A percentile compares a stretch with the other conserved stretches of the same genome.
These are phyloP conservation scores for Solanum chmielewskii DNA, from an alignment of 257 asterid species.

Conservation along the genomic window DNA sequence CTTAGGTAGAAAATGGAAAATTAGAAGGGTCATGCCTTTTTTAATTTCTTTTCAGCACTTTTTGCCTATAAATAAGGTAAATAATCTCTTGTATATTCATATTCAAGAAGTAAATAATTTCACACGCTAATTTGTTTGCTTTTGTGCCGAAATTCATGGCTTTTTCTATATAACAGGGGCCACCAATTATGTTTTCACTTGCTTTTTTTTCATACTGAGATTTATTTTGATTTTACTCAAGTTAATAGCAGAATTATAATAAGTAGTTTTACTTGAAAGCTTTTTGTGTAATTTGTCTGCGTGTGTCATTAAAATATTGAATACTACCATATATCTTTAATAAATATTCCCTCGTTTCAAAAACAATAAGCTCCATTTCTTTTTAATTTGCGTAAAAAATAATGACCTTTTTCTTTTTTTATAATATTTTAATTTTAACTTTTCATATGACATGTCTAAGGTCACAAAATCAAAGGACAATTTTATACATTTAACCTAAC, in stretches of 20 bases:
- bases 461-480: accelerated
- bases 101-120: neutral
- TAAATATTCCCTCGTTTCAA: too few relatives aligned
- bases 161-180: neutral
- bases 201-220: neutral
- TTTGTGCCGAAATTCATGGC: neutral
- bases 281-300: neutral
- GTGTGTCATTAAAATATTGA: neutral
- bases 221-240: neutral
- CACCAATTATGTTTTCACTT: neutral
- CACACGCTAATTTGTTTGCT: neutral
- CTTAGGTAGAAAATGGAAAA: neutral
- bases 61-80: neutral
- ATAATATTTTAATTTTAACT: too few relatives aligned
- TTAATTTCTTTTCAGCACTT: neutral
- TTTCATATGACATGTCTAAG: too few relatives aligned
- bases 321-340: neutral
- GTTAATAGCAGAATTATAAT: neutral
- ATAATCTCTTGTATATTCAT: neutral
- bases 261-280: neutral
- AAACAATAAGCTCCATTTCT: too few relatives aligned
- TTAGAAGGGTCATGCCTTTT: neutral
- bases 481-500: too few relatives aligned
- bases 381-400: too few relatives aligned
- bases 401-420: too few relatives aligned